Evolutionary conservation across 1,284 basidiomycete species (phyloP).

Genomic region (Marasmius fiardii): DNA sequence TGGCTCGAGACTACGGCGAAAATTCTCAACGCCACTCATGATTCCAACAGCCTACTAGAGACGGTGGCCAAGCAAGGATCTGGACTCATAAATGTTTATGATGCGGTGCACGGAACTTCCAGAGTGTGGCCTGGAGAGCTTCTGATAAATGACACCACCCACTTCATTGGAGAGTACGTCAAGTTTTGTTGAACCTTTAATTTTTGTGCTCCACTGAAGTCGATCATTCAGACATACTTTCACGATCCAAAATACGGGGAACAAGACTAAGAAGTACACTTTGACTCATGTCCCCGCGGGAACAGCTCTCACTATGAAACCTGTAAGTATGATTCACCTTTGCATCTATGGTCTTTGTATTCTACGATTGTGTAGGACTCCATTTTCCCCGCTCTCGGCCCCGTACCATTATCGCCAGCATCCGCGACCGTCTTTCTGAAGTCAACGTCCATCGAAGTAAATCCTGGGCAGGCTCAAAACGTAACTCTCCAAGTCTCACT

Average conservation of each 20-base stretch:
- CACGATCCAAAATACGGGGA: constrained; percentile 30
- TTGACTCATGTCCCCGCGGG: constrained; percentile 33
- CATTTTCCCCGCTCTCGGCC: constrained; percentile 39
- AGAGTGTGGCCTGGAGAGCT: constrained; percentile 45
- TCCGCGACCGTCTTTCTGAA: constrained; percentile 38
- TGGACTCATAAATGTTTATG: constrained; percentile 49
- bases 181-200: not conserved
- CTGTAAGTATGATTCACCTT: constrained; percentile 1
- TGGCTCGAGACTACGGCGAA: constrained; percentile 47
- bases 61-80: constrained; percentile 50
- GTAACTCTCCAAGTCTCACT: constrained; percentile 34
- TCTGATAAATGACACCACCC: constrained; percentile 53
- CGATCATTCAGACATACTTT: constrained; percentile 28
- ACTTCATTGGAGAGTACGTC: constrained; percentile 33
- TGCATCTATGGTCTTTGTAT: constrained; percentile 6
- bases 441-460: constrained; percentile 29
- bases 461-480: constrained; percentile 27
- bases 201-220: not conserved
- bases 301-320: constrained; percentile 23
- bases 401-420: constrained; percentile 46
- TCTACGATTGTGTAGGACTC: constrained; percentile 24
- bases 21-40: constrained; percentile 33
- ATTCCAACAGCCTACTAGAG: constrained; percentile 36
- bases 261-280: constrained; percentile 23
- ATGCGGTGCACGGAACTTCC: constrained; percentile 41